These are phyloP conservation scores for Thecaphora frezii DNA, from an alignment of 1,284 basidiomycete species.

Conservation along the genomic window DNA sequence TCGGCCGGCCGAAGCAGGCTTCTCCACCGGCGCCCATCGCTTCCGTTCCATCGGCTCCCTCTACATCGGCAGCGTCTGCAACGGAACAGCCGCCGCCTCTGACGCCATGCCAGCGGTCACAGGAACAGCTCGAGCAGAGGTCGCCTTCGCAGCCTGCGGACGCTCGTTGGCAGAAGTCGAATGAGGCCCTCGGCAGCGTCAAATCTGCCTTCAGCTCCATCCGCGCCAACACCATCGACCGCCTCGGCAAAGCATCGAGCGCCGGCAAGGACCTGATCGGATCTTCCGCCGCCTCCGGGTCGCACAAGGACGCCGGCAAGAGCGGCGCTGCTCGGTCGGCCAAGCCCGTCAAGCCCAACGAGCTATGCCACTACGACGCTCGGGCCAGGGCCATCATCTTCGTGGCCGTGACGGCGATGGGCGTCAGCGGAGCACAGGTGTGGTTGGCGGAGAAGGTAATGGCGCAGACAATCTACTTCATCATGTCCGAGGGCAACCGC, in stretches of 20 bases:
- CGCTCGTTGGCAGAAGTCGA: not conserved
- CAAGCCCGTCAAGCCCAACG: constrained; percentile 47
- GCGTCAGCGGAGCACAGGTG: constrained; percentile 26
- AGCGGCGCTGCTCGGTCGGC: constrained; percentile 1
- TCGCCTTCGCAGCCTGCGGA: too few relatives aligned
- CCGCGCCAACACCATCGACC: constrained; percentile 21
- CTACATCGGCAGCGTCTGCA: not conserved
- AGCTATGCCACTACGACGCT: constrained; percentile 50
- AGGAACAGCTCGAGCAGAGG: too few relatives aligned
- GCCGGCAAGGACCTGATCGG: constrained; percentile 25
- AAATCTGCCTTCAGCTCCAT: constrained; percentile 26
- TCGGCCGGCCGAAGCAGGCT: not conserved
- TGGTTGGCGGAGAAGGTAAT: constrained; percentile 50
- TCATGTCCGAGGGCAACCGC: constrained; percentile 40
- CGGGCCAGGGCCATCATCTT: constrained; percentile 49
- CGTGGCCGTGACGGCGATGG: constrained; percentile 42
- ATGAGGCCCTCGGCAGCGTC: not conserved
- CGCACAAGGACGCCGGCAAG: not conserved
- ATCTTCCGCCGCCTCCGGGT: not conserved
- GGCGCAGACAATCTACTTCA: constrained; percentile 50
- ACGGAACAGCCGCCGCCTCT: not conserved
- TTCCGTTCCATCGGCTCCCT: too few relatives aligned
- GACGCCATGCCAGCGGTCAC: too few relatives aligned
- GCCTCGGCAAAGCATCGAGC: constrained; percentile 29
- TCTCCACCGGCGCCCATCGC: not conserved